phyloP scores from a whole-genome alignment of 306 rosid genomes.

The Calophaca sinica region DNA sequence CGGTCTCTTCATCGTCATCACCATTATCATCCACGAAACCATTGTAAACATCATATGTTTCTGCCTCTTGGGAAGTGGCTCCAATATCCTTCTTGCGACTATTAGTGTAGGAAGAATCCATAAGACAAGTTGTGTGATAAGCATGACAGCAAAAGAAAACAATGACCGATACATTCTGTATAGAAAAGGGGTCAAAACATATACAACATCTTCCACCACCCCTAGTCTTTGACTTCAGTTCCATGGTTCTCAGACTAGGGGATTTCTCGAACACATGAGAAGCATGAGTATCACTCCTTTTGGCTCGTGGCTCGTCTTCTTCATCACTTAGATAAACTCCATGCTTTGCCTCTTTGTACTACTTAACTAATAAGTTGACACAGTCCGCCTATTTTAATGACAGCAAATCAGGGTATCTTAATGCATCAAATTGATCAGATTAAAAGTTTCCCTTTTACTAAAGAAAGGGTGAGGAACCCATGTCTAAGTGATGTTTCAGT shows the following conservation, averaged over 20 bases:
- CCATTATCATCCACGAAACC: constrained; percentile 54
- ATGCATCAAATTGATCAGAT: too few species aligned
- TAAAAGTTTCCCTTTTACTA: too few species aligned
- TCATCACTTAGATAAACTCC: too few species aligned
- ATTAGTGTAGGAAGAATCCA: constrained; percentile 66
- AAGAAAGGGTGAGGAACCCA: constrained; percentile 52
- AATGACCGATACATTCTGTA: constrained; percentile 74
- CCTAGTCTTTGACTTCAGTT: constrained; percentile 71
- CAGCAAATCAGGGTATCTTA: too few species aligned
- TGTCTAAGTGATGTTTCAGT: constrained; percentile 92
- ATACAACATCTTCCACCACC: constrained; percentile 97
- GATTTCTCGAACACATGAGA: constrained; percentile 63
- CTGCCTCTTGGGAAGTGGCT: constrained; percentile 48
- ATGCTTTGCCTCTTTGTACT: too few species aligned
- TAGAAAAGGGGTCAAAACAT: constrained; percentile 86
- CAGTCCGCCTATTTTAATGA: too few species aligned
- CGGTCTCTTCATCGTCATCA: constrained; percentile 47
- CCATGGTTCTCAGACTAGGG: constrained; percentile 53
- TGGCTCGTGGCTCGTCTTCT: constrained; percentile 60
- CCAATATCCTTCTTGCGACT: constrained; percentile 42
- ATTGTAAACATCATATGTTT: constrained; percentile 49
- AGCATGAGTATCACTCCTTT: constrained; percentile 54
- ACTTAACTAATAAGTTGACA: too few species aligned
- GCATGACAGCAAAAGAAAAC: constrained; percentile 75
- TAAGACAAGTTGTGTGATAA: constrained; percentile 67